These are phyloP conservation scores for Thermomucor indicae-seudaticae DNA, from an alignment of 371 early-diverging fungal species.

Conservation along the genomic window DNA sequence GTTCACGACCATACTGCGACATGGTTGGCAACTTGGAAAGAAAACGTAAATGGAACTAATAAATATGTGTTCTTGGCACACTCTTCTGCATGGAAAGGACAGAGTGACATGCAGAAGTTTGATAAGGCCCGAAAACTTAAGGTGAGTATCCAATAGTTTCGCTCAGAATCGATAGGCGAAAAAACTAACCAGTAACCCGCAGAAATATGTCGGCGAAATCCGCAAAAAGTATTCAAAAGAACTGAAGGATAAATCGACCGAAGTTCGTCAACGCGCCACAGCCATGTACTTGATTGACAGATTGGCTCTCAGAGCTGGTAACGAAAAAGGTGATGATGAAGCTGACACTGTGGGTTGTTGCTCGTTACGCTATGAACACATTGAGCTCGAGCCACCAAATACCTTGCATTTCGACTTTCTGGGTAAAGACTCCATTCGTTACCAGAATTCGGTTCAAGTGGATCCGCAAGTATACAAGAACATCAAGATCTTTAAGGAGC, in stretches of 20 bases:
- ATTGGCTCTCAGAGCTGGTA: slow-evolving; percentile 95
- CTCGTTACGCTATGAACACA: slow-evolving; percentile 92
- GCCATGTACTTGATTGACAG: slow-evolving; percentile 95
- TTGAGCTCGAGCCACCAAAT: slow-evolving; percentile 73
- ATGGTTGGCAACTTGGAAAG: slow-evolving; percentile 98
- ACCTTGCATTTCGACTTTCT: slow-evolving; percentile 91
- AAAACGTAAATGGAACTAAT: slow-evolving; percentile 85
- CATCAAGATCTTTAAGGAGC: slow-evolving; percentile 80
- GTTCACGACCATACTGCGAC: slow-evolving; percentile 90
- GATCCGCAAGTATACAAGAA: slow-evolving; percentile 90
- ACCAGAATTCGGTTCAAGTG: slow-evolving; percentile 82
- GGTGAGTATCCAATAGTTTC: slow-evolving; percentile 23
- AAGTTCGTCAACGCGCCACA: slow-evolving; percentile 88
- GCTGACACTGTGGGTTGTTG: slow-evolving; percentile 99
- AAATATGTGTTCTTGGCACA: slow-evolving; percentile 96
- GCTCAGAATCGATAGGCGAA: neutral
- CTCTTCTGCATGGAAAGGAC: slow-evolving; percentile 90
- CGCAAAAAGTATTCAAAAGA: slow-evolving; percentile 75
- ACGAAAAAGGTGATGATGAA: slow-evolving; percentile 96
- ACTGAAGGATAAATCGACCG: slow-evolving; percentile 72
- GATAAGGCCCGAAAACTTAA: slow-evolving; percentile 92
- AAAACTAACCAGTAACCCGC: neutral
- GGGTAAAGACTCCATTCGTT: slow-evolving; percentile 98
- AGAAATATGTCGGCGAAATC: slow-evolving; percentile 72
- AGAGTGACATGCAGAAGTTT: slow-evolving; percentile 94